Conservation (phyloP, 139 green algal species). For the Micromonas pusilla region DNA sequence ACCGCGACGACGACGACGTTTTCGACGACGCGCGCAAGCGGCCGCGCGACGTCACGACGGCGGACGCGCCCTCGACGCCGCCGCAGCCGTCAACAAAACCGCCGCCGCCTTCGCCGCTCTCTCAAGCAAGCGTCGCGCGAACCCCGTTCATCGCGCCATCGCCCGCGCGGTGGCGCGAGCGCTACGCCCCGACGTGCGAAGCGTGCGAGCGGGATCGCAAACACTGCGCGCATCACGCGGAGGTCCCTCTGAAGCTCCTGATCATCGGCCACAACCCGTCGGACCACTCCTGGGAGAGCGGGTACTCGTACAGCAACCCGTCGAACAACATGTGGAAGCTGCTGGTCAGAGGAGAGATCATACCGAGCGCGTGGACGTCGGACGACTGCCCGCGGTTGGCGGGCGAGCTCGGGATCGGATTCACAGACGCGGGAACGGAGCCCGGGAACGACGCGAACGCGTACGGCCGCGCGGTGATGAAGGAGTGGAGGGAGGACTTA, state of each 20-base stretch:
- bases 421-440: not conserved
- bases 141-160: conserved; percentile 1
- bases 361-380: not conserved
- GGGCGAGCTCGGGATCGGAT: not conserved
- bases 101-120: too few species aligned
- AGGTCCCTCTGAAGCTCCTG: conserved; percentile 6
- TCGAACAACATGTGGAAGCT: conserved; percentile 8
- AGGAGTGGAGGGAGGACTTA: not conserved
- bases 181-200: not conserved
- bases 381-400: not conserved
- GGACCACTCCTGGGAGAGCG: not conserved
- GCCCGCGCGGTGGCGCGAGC: conserved; percentile 3
- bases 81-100: too few species aligned
- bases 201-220: not conserved
- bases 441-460: not conserved
- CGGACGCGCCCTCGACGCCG: too few species aligned
- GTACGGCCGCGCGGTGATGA: not conserved
- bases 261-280: conserved; percentile 16
- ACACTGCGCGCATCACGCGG: not conserved
- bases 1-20: not conserved
- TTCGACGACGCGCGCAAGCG: not conserved
- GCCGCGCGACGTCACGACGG: too few species aligned
- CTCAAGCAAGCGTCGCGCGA: not conserved
- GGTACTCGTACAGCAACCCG: not conserved
- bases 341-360: not conserved